Conservation (phyloP, 148 eudicot species). For the Linanthus parryae region DNA sequence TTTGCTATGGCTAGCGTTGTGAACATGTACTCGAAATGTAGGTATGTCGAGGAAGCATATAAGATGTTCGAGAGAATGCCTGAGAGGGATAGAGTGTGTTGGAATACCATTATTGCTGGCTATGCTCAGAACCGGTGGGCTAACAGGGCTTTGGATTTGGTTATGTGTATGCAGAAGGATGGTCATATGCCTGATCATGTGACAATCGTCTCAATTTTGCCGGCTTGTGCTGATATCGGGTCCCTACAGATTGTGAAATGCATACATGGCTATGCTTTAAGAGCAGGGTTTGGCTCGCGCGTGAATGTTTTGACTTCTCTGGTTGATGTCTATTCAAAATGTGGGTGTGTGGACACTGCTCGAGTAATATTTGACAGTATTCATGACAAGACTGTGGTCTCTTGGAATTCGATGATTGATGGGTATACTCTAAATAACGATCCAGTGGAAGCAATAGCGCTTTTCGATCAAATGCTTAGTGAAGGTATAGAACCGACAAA, state of each 20-base stretch:
- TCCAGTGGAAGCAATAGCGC: conserved; percentile 50
- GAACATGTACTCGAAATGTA: conserved; percentile 76
- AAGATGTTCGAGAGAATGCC: conserved; percentile 82
- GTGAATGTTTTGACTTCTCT: conserved; percentile 73
- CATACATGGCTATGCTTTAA: conserved; percentile 58
- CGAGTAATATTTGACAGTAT: conserved; percentile 54
- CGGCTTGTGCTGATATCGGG: conserved; percentile 52
- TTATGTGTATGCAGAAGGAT: conserved; percentile 53
- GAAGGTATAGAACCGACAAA: conserved; percentile 61
- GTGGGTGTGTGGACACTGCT: conserved; percentile 47
- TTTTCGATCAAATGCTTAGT: conserved; percentile 60
- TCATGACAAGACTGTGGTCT: conserved; percentile 50
- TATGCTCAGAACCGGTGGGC: conserved; percentile 70
- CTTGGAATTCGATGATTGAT: conserved; percentile 88
- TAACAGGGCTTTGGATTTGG: conserved; percentile 46
- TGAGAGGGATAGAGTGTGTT: conserved; percentile 64
- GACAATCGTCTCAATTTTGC: conserved; percentile 51
- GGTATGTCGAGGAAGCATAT: conserved; percentile 46
- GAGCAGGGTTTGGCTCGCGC: conserved; percentile 37
- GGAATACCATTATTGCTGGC: conserved; percentile 74
- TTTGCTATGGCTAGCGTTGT: conserved; percentile 62
- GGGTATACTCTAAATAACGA: conserved; percentile 59
- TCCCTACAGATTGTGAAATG: conserved; percentile 35
- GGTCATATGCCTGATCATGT: conserved; percentile 52
- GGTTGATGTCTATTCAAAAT: conserved; percentile 75